Base-by-base conservation (phyloP, 2,329 filamentous ascomycete species). In the Penicillium fuscoglaucum region DNA sequence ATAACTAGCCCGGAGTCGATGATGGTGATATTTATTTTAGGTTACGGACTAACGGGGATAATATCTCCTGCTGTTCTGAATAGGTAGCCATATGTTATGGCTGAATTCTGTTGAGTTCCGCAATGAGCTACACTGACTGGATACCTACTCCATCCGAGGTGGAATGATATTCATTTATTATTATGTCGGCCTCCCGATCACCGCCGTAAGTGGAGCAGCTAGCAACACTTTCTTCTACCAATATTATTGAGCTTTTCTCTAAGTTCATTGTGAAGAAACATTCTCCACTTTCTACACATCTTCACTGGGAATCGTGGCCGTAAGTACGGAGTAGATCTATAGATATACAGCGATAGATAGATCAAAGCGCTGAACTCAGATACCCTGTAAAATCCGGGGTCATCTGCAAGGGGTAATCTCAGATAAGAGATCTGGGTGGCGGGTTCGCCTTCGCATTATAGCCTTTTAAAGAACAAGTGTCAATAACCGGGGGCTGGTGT, bases 331-430 rank as follows among this genome's bases (percentile, higher is more conserved):
- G 28, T 50, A 49, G n/a, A 48, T 31, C 24, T 21, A 7, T 39
- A 29, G 44, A 53, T 28, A 21, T 41, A 31, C 40, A 49, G 19
- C 35, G 13, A 37, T 24, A 52, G 28, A 33, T 46, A 61, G 59
- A 64, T 64, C 57, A 56, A 60, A 26, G 19, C 21, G 31, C 21
- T 24, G 17, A 48, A 54, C 28, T 47, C 21, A 43, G 28, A 41
- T 41, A 17, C 43, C 28, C 33, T 57, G 41, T 46, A 47, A 53
- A 52, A 58, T 54, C 55, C 15, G 64, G 65, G 60, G 61, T 55
- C 56, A 56, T 64, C 60, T 67, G 65, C 65, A 67, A 67, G 65
- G 65, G 65, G 58, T 33, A 44, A 53, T 53, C 58, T 37, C 37
- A 51, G 60, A 61, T 58, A 57, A 49, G 45, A 49, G 49, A 56